These are phyloP conservation scores for Eragrostis curvula DNA, from an alignment of 176 grass and related monocot genomes.

Conservation along the genomic window DNA sequence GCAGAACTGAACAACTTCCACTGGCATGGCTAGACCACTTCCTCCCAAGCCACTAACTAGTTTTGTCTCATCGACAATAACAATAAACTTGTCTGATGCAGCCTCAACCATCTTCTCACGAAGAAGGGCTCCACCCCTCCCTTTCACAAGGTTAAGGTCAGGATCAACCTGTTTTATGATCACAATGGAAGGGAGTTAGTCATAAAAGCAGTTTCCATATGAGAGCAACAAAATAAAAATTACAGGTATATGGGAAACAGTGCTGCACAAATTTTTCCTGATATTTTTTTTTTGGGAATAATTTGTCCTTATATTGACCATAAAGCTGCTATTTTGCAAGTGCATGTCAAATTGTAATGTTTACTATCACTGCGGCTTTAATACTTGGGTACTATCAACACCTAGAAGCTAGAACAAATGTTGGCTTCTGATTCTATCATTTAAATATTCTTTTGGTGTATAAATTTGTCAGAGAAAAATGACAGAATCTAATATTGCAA, in stretches of 20 bases:
- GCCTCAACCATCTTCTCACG: constrained; percentile 99
- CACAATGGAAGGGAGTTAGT: not conserved
- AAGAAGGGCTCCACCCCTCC: constrained; percentile 90
- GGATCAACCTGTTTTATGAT: constrained; percentile 75
- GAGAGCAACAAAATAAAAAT: not conserved
- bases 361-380: not conserved
- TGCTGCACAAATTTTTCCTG: not conserved
- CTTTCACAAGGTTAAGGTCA: constrained; percentile 95
- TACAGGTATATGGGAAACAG: not conserved
- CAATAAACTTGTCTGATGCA: constrained; percentile 85
- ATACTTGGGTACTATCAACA: not conserved
- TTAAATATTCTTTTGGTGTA: not conserved
- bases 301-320: not conserved
- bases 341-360: not conserved
- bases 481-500: not conserved
- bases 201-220: not conserved
- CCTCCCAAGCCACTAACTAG: constrained; percentile 89
- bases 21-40: constrained; percentile 93
- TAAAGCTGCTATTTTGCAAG: not conserved
- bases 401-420: not conserved
- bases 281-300: no score
- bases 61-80: constrained; percentile 88
- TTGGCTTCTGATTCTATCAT: not conserved
- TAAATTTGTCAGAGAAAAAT: not conserved
- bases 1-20: constrained; percentile 99